Evolutionary conservation across 2,329 filamentous ascomycete genomes (phyloP).

Genomic region (Fusarium acutatum): DNA sequence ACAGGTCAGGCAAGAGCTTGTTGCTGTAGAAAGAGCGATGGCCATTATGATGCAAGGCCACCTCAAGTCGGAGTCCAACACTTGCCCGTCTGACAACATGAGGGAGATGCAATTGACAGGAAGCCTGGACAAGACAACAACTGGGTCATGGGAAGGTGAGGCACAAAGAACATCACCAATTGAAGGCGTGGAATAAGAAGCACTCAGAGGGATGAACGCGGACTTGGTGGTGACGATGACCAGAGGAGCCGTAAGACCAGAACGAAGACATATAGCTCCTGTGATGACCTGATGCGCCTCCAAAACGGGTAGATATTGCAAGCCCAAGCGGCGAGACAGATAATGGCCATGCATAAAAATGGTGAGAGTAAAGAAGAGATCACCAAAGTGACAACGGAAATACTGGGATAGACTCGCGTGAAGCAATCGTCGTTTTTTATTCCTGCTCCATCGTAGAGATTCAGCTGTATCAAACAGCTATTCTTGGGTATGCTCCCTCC

Average conservation of each 20-base stretch:
- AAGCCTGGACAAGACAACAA: neutral
- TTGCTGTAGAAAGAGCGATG: neutral
- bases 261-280: neutral
- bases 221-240: neutral
- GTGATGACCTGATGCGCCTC: neutral
- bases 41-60: neutral
- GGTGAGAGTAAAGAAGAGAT: accelerated
- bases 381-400: neutral
- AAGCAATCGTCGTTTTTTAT: neutral
- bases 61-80: neutral
- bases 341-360: neutral
- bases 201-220: too few species aligned
- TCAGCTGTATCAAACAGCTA: neutral
- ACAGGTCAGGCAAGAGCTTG: neutral
- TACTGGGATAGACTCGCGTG: accelerated
- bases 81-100: neutral
- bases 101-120: neutral
- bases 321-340: neutral
- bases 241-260: neutral
- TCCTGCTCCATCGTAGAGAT: neutral
- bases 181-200: neutral
- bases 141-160: neutral
- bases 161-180: neutral
- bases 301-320: neutral
- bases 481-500: neutral